phyloP scores from a whole-genome alignment of 176 grass and related monocot species.

The Carex scoparia region DNA sequence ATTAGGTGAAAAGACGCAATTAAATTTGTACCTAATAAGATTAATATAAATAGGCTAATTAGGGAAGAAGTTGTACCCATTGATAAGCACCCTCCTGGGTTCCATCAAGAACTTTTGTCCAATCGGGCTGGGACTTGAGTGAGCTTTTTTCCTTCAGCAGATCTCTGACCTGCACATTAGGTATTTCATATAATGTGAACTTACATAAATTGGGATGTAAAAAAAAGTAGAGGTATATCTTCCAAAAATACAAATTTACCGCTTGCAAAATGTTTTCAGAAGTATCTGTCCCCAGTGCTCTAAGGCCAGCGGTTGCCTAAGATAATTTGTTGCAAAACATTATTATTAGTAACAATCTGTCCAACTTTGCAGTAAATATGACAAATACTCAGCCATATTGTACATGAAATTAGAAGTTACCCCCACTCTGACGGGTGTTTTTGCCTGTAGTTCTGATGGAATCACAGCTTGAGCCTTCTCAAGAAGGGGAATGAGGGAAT shows the following conservation, averaged over 20 bases:
- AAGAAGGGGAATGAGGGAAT: constrained; percentile 81
- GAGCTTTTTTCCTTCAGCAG: constrained; percentile 79
- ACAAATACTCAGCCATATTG: background rate
- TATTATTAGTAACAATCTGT: background rate
- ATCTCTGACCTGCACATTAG: constrained; percentile 70
- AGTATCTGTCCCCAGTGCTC: constrained; percentile 72
- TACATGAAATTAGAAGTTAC: constrained; percentile 38
- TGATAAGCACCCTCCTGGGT: constrained; percentile 93
- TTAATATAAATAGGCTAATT: background rate
- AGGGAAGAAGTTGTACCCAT: constrained; percentile 48
- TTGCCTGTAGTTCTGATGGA: constrained; percentile 50
- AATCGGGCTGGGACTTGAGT: constrained; percentile 77
- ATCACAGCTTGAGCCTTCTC: constrained; percentile 73
- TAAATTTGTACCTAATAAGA: background rate
- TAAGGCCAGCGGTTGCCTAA: constrained; percentile 95
- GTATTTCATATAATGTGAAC: constrained; percentile 11
- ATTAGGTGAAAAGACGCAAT: background rate
- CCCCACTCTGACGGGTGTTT: constrained; percentile 95
- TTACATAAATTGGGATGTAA: background rate
- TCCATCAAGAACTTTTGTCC: constrained; percentile 95
- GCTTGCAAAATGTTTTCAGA: constrained; percentile 95
- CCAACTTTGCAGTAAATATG: background rate
- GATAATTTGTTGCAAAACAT: constrained; percentile 21
- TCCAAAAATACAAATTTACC: constrained; percentile 43
- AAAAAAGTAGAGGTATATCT: background rate